These are phyloP conservation scores for Candida alai DNA, from an alignment of 805 yeast genomes.

Conservation along the genomic window DNA sequence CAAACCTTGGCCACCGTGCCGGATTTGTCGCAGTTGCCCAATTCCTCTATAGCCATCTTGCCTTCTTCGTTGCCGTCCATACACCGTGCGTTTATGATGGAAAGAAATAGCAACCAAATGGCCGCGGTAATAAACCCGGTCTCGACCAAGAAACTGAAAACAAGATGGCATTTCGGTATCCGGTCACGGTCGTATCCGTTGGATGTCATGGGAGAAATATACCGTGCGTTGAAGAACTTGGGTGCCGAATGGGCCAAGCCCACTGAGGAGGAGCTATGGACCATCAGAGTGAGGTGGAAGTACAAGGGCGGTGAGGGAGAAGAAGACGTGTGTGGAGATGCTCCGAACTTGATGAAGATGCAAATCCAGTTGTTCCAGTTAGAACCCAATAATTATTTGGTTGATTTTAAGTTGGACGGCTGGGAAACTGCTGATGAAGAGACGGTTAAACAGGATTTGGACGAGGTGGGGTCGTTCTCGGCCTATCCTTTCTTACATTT, in stretches of 20 bases:
- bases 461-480: constrained; percentile 83
- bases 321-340: constrained; percentile 27
- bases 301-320: constrained; percentile 30
- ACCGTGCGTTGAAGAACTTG: constrained; percentile 84
- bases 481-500: constrained; percentile 94
- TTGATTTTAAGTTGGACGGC: constrained; percentile 96
- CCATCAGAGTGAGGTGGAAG: constrained; percentile 91
- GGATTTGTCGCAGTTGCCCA: constrained; percentile 50
- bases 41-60: constrained; percentile 83
- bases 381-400: constrained; percentile 93
- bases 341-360: constrained; percentile 89
- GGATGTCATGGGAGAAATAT: constrained; percentile 98
- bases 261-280: constrained; percentile 92
- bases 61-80: constrained; percentile 94
- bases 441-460: constrained; percentile 41
- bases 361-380: constrained; percentile 93
- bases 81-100: constrained; percentile 89
- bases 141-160: constrained; percentile 78
- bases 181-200: constrained; percentile 93
- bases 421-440: constrained; percentile 55
- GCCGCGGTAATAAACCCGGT: constrained; percentile 42
- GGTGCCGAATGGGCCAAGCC: constrained; percentile 99
- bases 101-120: constrained; percentile 22
- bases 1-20: constrained; percentile 47
- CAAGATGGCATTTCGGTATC: constrained; percentile 98